Evolutionary conservation across 1,139 yeast genomes (phyloP), one percentile per base, ranked within the genome.

Genomic region (Kodamaea arcana): DNA sequence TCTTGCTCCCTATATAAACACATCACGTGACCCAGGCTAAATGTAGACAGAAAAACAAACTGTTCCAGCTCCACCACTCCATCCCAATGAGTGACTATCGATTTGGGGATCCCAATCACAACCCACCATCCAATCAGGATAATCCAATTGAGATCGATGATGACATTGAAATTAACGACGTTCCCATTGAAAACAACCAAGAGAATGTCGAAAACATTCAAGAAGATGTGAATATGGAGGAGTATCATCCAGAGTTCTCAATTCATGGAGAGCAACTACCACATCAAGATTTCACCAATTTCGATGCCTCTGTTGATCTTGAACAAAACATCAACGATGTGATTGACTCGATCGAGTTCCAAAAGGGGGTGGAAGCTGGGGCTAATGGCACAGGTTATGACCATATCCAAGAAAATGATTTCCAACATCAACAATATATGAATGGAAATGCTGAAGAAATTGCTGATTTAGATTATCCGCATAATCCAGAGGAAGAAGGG

Each of bases 61-160:
- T 13, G 12, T 13, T 13, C 15, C 17, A 6, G 28, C 15, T 13
- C 15, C 11, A 13, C 14, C 15, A 25, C 6, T 15, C 12, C 15
- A 12, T 5, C 17, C 12, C 28, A 9, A 27, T 27, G 30, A 27
- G 30, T 13, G 23, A 27, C 23, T 15, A 27, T 27, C 30, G 21
- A 22, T 27, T 27, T 12, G 30, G 17, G 4, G 30, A 16, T 15
- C 21, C n/a, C 4, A 14, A 11, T 4, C 7, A 27, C 15, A 22
- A 17, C n/a, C 21, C 15, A 11, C 23, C 13, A 20, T 7, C 17
- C 12, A 11, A 27, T 16, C 23, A 16, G 7, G 30, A 11, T 11
- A 27, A 17, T 16, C 13, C 14, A 11, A 27, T 11, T 27, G 30
- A 27, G 9, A 14, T 18, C 9, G 22, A 18, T 18, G 22, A 18